Evolutionary conservation across 805 yeast species (phyloP), one percentile per base, ranked within the genome.

Genomic region (Citeromyces matritensis): DNA sequence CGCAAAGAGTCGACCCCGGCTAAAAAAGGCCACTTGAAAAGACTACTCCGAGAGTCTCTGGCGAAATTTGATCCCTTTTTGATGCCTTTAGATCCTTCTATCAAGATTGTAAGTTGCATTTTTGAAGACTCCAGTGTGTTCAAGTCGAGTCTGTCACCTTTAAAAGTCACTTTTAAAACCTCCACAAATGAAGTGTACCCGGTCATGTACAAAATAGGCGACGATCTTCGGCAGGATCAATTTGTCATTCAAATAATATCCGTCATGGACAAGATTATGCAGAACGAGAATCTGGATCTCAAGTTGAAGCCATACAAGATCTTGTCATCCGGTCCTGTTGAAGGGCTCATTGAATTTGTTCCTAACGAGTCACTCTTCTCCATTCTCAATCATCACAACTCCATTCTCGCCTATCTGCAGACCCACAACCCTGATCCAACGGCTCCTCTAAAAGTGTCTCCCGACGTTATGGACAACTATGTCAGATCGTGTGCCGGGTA

Each of bases 401-500:
- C 65, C 7, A 82, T 91, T 31, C 51, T 86, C 24, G 71, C 75
- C 8, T 91, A 65, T 42, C 57, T 91, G 30, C 69, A 68, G 39
- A 58, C 63, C 19, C 78, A 83, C 40, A 75, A 75, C 37, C 79
- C 78, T 0, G 78, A 73, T 42, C 44, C 53, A 15, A 28, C 41
- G 17, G 38, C 60, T 35, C 48, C 65, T 29, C 51, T 65, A 32
- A 69, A 68, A 0, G 73, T 81, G 1, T 58, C 64, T 8, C 53
- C 72, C 0, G 69, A 68, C 40, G 82, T 75, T 1, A 83, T 91
- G 95, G 97, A 91, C 43, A 88, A 81, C 40, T 91, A 82, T 54
- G 88, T 91, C 5, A 72, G 86, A 40, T 83, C 95, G 3, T 84
- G 96, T 49, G 96, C 99, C 15, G 99, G 98, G 0, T 91, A 91